Evolutionary conservation across 352 stramenopile species (phyloP).

Genomic region (Pythium aquatile): DNA sequence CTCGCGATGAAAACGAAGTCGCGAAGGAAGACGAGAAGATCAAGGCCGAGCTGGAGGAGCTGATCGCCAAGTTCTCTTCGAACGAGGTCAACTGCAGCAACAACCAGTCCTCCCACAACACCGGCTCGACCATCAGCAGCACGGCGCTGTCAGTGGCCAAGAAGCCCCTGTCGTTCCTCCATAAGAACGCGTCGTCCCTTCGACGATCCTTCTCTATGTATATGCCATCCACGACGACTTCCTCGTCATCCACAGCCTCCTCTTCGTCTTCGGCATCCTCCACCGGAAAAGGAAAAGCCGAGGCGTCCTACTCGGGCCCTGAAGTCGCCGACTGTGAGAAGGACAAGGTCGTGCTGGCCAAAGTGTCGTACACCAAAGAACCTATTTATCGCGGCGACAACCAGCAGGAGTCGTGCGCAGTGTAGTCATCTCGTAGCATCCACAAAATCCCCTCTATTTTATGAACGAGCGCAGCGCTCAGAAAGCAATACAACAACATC

Average conservation of each 20-base stretch:
- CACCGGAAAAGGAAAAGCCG: conserved; percentile 34
- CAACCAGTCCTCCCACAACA: conserved; percentile 17
- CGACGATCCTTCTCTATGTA: conserved; percentile 62
- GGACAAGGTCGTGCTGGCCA: conserved; percentile 60
- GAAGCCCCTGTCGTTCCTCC: conserved; percentile 69
- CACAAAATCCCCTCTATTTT: conserved; percentile 9
- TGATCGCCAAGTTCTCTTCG: conserved; percentile 41
- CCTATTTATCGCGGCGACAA: conserved; percentile 30
- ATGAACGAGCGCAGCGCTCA: conserved; percentile 1
- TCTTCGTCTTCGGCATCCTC: conserved; percentile 34
- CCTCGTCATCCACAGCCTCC: conserved; percentile 38
- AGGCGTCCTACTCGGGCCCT: conserved; percentile 27
- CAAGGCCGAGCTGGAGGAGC: conserved; percentile 46
- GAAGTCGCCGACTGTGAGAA: conserved; percentile 53
- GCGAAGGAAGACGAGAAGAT: conserved; percentile 13
- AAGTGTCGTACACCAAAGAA: conserved; percentile 31
- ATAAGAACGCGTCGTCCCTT: conserved; percentile 63
- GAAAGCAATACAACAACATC: conserved; percentile 2
- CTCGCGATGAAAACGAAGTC: conserved; percentile 22
- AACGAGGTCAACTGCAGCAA: conserved; percentile 12
- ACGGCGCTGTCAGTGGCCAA: conserved; percentile 56
- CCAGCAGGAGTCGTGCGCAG: conserved; percentile 23
- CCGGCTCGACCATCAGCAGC: conserved; percentile 1
- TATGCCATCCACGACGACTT: conserved; percentile 35
- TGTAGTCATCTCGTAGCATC: conserved; percentile 3